phyloP scores from a whole-genome alignment of 129 eudicot genomes.

The Ambrosia artemisiifolia region DNA sequence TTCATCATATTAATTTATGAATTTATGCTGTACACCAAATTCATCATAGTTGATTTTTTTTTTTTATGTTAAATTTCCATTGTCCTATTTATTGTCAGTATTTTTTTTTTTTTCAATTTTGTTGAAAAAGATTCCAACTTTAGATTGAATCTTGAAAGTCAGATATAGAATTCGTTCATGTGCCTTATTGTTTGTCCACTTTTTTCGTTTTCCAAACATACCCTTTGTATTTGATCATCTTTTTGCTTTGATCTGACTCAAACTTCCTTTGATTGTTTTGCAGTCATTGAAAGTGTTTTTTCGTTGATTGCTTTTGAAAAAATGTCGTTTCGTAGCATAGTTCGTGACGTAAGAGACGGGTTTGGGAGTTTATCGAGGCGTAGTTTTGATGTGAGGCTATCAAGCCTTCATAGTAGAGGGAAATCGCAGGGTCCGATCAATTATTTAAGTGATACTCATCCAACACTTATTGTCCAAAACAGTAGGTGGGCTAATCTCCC shows the following conservation, averaged over 20 bases:
- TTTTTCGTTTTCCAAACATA: conserved; percentile 1
- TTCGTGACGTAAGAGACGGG: conserved; percentile 80
- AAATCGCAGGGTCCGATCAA: conserved; percentile 73
- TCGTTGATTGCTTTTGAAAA: conserved; percentile 25
- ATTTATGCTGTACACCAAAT: neutral
- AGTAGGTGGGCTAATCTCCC: conserved; percentile 94
- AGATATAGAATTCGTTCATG: conserved; percentile 10
- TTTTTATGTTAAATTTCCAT: neutral
- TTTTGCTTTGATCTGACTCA: conserved; percentile 10
- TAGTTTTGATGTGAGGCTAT: conserved; percentile 66
- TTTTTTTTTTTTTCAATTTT: too few species aligned
- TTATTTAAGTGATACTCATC: conserved; percentile 56
- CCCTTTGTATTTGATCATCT: neutral
- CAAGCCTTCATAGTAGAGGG: conserved; percentile 62
- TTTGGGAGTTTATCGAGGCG: conserved; percentile 83
- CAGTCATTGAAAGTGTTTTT: conserved; percentile 34
- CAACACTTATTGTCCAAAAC: conserved; percentile 57
- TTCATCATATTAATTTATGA: conserved; percentile 10
- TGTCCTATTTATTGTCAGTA: too few species aligned
- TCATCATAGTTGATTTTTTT: neutral
- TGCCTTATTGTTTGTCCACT: neutral
- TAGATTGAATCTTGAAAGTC: conserved; percentile 17
- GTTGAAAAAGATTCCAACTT: conserved; percentile 9
- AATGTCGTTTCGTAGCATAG: conserved; percentile 91
- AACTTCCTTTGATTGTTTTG: conserved; percentile 24